A percentile compares a stretch with the other conserved stretches of the same genome.
Evolutionary conservation across 2,329 filamentous ascomycete genomes (phyloP).

Genomic region (Ophiocordyceps camponoti-rufipedis): DNA sequence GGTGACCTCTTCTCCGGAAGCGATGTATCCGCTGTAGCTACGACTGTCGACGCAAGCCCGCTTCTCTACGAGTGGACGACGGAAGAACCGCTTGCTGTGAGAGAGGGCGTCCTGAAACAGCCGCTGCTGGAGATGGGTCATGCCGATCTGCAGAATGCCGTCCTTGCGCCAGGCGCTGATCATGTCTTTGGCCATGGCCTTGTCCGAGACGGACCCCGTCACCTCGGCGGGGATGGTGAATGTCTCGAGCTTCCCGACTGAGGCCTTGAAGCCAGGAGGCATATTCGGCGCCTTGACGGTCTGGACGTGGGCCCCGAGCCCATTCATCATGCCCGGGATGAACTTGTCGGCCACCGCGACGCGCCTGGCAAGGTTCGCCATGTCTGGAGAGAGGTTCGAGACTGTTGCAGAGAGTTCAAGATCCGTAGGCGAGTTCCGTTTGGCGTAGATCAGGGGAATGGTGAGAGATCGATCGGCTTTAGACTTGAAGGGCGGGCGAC

Average conservation of each 20-base stretch:
- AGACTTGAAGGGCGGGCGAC: not conserved
- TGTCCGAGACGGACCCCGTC: constrained; percentile 14
- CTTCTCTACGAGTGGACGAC: constrained; percentile 17
- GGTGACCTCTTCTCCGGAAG: constrained; percentile 28
- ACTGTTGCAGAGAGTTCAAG: not conserved
- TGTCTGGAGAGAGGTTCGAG: not conserved
- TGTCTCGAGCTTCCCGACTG: constrained; percentile 16
- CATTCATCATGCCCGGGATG: not conserved
- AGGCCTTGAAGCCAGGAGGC: constrained; percentile 10
- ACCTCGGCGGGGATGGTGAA: constrained; percentile 21
- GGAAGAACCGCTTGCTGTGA: constrained; percentile 21
- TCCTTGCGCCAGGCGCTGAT: constrained; percentile 23
- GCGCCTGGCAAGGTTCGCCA: not conserved
- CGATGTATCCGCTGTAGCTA: constrained; percentile 29
- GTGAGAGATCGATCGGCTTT: not conserved
- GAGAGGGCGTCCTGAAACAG: constrained; percentile 17
- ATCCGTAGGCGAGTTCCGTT: not conserved
- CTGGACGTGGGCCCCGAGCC: not conserved
- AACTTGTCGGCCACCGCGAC: not conserved
- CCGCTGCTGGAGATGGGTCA: constrained; percentile 14
- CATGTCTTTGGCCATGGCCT: constrained; percentile 19
- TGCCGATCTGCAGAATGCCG: constrained; percentile 27
- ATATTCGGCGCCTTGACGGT: constrained; percentile 3
- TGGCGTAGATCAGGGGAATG: not conserved
- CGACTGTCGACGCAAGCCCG: constrained; percentile 22